Conservation (phyloP, 2,329 filamentous ascomycete genomes). For the Aureobasidium zeae region DNA sequence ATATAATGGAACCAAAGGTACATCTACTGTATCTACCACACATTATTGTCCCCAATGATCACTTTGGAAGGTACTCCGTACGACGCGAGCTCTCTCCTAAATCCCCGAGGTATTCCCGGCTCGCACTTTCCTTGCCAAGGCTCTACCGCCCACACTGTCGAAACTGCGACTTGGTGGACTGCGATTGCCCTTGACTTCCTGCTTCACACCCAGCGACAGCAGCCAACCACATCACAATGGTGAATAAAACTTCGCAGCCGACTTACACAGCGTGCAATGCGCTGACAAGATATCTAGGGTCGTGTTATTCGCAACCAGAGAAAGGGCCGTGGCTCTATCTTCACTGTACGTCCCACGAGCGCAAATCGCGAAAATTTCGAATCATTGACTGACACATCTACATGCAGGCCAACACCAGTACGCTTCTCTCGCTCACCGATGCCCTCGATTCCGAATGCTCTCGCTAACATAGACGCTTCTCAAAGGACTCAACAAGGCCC, state of each 20-base stretch:
- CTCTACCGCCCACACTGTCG: too few relatives aligned
- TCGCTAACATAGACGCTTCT: slow-evolving; percentile 31
- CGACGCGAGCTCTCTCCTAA: too few relatives aligned
- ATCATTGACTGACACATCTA: slow-evolving; percentile 35
- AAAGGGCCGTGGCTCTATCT: slow-evolving; percentile 68
- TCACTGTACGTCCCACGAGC: slow-evolving; percentile 41
- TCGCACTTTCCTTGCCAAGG: too few relatives aligned
- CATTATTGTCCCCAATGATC: too few relatives aligned
- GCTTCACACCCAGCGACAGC: slow-evolving; percentile 5
- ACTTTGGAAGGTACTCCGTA: too few relatives aligned
- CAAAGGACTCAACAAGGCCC: slow-evolving; percentile 89
- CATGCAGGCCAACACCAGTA: slow-evolving; percentile 19
- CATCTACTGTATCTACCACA: too few relatives aligned
- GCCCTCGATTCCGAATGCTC: slow-evolving; percentile 1
- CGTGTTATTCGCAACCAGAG: slow-evolving; percentile 68
- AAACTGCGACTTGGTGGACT: too few relatives aligned
- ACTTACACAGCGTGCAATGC: slow-evolving; percentile 8
- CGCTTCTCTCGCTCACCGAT: neutral
- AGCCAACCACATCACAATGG: slow-evolving; percentile 14
- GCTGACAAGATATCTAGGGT: slow-evolving; percentile 35
- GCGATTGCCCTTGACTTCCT: too few relatives aligned
- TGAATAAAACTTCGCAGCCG: neutral
- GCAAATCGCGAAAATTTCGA: slow-evolving; percentile 8
- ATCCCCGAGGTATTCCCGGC: too few relatives aligned
- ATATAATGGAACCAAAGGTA: too few relatives aligned